Conservation (phyloP, 1,139 yeast species). For the Waltiozyma sp. region DNA sequence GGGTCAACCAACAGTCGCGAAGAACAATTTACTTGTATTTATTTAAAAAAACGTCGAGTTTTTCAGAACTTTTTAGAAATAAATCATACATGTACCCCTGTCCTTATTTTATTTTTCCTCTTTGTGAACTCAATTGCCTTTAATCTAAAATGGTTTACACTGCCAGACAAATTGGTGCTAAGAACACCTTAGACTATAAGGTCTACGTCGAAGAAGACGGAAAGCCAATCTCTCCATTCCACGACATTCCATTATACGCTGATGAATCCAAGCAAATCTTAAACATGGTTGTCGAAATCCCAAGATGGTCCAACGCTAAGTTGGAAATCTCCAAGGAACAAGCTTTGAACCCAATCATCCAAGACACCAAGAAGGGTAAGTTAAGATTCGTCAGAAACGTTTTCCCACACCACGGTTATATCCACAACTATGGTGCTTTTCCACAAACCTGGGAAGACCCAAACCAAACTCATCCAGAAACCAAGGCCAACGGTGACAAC, state of each 20-base stretch:
- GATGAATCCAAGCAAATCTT: conserved; percentile 55
- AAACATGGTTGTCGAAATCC: conserved; percentile 83
- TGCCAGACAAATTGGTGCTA: conserved; percentile 83
- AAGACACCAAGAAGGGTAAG: conserved; percentile 77
- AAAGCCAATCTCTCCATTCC: conserved; percentile 64
- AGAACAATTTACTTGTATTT: not conserved
- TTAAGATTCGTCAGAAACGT: conserved; percentile 78
- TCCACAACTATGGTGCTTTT: conserved; percentile 89
- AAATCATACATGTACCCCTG: no score
- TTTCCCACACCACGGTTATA: conserved; percentile 85
- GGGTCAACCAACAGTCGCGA: not conserved
- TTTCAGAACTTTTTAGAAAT: not conserved
- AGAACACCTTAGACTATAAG: conserved; percentile 84
- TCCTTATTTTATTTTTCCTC: no score
- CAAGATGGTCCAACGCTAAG: conserved; percentile 87
- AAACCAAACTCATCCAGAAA: conserved; percentile 54
- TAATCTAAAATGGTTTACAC: conserved; percentile 45
- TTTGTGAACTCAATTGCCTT: not conserved
- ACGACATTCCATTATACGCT: conserved; percentile 63
- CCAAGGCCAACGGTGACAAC: conserved; percentile 77
- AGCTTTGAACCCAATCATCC: conserved; percentile 71
- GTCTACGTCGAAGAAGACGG: conserved; percentile 65
- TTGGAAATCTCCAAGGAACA: conserved; percentile 65
- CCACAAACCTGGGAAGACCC: conserved; percentile 97
- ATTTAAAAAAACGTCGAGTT: not conserved